Percentiles rank a stretch among this genome's conserved stretches.
Evolutionary conservation across 768 basidiomycete species (phyloP).

Genomic region (Suillus lakei): DNA sequence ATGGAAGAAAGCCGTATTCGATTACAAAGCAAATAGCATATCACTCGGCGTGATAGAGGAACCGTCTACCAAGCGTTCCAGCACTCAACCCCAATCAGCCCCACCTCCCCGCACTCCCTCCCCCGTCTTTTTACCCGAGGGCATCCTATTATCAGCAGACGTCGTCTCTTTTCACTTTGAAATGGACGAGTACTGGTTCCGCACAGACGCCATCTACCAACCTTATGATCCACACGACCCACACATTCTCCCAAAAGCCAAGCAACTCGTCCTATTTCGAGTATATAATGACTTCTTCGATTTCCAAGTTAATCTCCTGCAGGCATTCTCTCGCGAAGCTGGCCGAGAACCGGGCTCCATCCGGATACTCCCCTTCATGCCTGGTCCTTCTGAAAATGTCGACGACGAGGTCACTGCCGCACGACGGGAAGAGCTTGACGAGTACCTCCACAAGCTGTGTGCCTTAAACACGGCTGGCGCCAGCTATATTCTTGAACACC

Average conservation of each 20-base stretch:
- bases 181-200: conserved; percentile 97
- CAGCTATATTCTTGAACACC: conserved; percentile 81
- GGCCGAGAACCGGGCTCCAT: conserved; percentile 70
- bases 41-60: conserved; percentile 90
- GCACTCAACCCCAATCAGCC: conserved; percentile 15
- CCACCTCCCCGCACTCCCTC: conserved; percentile 40
- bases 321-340: conserved; percentile 89
- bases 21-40: conserved; percentile 96
- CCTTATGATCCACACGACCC: conserved; percentile 72
- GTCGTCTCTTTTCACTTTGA: conserved; percentile 98
- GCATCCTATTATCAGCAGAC: conserved; percentile 83
- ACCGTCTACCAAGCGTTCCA: conserved; percentile 32
- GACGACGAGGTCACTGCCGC: conserved; percentile 83
- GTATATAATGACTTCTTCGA: conserved; percentile 99
- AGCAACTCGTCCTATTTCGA: conserved; percentile 87
- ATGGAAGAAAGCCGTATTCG: conserved; percentile 95
- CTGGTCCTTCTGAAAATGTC: conserved; percentile 86
- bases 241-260: conserved; percentile 62
- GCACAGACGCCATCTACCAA: conserved; percentile 87
- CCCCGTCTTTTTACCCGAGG: conserved; percentile 68
- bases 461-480: conserved; percentile 67
- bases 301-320: conserved; percentile 89
- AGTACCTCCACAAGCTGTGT: conserved; percentile 84
- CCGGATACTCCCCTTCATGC: conserved; percentile 95
- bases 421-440: conserved; percentile 83